phyloP scores from a whole-genome alignment of 441 rosid species.

The California macrophylla region DNA sequence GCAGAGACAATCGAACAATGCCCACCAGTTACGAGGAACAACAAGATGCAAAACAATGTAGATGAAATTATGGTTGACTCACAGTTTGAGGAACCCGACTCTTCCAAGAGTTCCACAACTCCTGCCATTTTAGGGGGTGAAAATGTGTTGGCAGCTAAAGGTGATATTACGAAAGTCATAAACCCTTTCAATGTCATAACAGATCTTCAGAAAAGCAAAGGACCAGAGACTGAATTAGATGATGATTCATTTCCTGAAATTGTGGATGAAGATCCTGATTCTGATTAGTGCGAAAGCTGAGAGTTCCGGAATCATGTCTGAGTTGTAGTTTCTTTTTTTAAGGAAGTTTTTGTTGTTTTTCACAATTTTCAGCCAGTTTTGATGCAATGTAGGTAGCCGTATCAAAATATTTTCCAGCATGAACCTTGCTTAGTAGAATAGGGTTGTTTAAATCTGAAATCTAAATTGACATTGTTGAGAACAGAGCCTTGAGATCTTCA shows the following conservation, averaged over 20 bases:
- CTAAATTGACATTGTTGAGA: background rate
- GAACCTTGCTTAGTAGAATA: background rate
- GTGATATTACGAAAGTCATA: constrained; percentile 9
- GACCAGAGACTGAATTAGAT: constrained; percentile 14
- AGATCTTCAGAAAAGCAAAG: constrained; percentile 15
- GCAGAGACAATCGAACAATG: constrained; percentile 12
- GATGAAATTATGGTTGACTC: constrained; percentile 26
- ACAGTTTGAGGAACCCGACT: constrained; percentile 21
- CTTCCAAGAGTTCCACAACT: constrained; percentile 19
- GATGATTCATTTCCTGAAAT: constrained; percentile 30
- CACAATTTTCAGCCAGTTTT: background rate
- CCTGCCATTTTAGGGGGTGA: constrained; percentile 15
- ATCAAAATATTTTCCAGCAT: background rate
- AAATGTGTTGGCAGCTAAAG: constrained; percentile 10
- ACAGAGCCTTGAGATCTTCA: background rate
- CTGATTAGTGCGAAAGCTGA: constrained; percentile 22
- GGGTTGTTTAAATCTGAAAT: background rate
- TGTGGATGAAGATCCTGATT: constrained; percentile 35
- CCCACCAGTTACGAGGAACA: constrained; percentile 1
- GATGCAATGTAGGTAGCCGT: background rate
- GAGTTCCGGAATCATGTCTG: background rate
- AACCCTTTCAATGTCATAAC: constrained; percentile 3
- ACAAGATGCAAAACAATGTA: constrained; percentile 12
- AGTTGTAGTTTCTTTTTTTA: background rate
- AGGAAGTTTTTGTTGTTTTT: background rate